Percentiles rank a stretch among this genome's conserved stretches.
Evolutionary conservation across 495 filamentous ascomycete species (phyloP).

Genomic region (Penicillium robsamsonii): DNA sequence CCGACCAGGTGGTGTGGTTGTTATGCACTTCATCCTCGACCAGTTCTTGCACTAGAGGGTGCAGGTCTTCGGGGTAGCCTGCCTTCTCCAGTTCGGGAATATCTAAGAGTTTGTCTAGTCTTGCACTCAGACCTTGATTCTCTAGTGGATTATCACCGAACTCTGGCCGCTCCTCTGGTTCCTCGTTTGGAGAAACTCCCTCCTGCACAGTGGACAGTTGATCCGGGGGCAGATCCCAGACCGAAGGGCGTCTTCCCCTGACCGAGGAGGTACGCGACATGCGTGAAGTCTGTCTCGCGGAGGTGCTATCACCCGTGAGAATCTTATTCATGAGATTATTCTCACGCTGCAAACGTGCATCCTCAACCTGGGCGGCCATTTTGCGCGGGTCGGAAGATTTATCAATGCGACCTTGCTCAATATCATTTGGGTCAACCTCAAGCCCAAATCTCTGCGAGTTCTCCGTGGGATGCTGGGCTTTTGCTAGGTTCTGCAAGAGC

Average conservation of each 20-base stretch:
- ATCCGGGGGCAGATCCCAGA: slow-evolving; percentile 17
- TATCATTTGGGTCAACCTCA: slow-evolving; percentile 40
- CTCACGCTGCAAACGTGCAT: slow-evolving; percentile 44
- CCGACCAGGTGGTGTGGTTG: slow-evolving; percentile 53
- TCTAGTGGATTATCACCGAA: slow-evolving; percentile 24
- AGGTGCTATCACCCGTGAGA: slow-evolving; percentile 28
- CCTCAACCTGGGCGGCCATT: slow-evolving; percentile 44
- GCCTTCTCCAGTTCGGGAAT: slow-evolving; percentile 26
- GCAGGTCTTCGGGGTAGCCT: slow-evolving; percentile 39
- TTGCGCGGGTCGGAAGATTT: slow-evolving; percentile 35
- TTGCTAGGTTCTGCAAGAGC: slow-evolving; percentile 29
- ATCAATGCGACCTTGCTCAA: slow-evolving; percentile 36
- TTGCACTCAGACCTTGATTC: slow-evolving; percentile 15
- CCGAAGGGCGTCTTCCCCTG: slow-evolving; percentile 24
- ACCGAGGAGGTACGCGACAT: slow-evolving; percentile 32
- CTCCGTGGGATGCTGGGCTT: slow-evolving; percentile 32
- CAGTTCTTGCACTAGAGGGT: slow-evolving; percentile 39
- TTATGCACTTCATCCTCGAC: slow-evolving; percentile 49
- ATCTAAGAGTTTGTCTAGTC: slow-evolving; percentile 15
- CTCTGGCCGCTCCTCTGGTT: slow-evolving; percentile 10
- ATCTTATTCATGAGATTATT: slow-evolving; percentile 41
- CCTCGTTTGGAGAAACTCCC: slow-evolving; percentile 20
- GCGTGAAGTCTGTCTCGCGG: slow-evolving; percentile 21
- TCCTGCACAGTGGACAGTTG: slow-evolving; percentile 31
- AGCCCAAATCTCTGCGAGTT: slow-evolving; percentile 38